phyloP scores from a whole-genome alignment of 768 basidiomycete genomes.

The Leccinum uliginosum region DNA sequence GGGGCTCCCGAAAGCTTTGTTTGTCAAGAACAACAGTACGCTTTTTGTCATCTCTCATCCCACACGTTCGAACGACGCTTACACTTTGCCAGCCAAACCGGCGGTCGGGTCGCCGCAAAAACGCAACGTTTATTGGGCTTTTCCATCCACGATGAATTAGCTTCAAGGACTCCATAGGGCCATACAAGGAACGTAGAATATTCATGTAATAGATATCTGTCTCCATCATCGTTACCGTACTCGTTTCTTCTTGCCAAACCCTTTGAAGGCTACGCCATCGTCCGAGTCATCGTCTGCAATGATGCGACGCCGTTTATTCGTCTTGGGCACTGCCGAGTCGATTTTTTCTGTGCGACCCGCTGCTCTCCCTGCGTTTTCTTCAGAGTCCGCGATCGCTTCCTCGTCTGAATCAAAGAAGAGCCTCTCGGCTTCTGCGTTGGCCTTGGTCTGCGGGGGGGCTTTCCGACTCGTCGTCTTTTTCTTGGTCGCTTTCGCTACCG shows the following conservation, averaged over 20 bases:
- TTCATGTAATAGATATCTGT: background rate
- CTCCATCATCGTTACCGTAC: conserved; percentile 2
- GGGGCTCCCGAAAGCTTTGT: conserved; percentile 97
- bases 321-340: conserved; percentile 3
- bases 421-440: conserved; percentile 25
- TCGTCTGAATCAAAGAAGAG: conserved; percentile 54
- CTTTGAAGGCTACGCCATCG: conserved; percentile 66
- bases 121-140: conserved; percentile 82
- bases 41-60: background rate
- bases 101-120: conserved; percentile 85
- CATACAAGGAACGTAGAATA: conserved; percentile 1
- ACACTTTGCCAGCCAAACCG: conserved; percentile 57
- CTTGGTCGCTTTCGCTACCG: conserved; percentile 11
- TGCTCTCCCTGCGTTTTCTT: background rate
- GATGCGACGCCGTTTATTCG: conserved; percentile 30
- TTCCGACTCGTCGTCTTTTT: conserved; percentile 17
- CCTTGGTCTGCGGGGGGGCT: conserved; percentile 30
- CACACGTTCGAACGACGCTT: background rate
- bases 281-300: conserved; percentile 67
- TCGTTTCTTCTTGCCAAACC: conserved; percentile 41
- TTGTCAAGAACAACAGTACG: conserved; percentile 89
- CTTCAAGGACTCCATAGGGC: conserved; percentile 7
- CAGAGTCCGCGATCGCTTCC: conserved; percentile 21
- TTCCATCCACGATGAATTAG: conserved; percentile 73
- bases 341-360: conserved; percentile 4